phyloP scores from a whole-genome alignment of 306 rosid genomes.

The Rubus parviflorus region DNA sequence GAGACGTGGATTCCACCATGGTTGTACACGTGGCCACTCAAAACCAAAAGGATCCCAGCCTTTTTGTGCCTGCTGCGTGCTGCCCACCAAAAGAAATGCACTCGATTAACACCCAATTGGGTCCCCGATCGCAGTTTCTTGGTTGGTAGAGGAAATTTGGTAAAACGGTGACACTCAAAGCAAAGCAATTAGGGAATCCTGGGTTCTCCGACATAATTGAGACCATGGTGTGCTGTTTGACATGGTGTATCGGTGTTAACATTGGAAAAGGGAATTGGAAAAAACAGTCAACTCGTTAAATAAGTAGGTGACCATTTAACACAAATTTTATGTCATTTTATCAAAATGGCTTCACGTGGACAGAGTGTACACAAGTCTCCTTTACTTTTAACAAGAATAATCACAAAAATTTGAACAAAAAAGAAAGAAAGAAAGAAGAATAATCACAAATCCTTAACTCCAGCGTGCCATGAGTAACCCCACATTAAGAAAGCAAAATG shows the following conservation, averaged over 20 bases:
- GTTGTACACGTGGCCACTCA: background rate
- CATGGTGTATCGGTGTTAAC: no score
- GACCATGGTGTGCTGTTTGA: no score
- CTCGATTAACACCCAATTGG: background rate
- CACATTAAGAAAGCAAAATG: slow-evolving; percentile 9
- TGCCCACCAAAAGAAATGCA: background rate
- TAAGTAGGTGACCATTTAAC: no score
- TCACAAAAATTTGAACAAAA: no score
- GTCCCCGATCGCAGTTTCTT: background rate
- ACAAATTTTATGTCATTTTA: background rate
- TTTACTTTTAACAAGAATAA: slow-evolving; percentile 1
- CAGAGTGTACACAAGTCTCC: slow-evolving; percentile 8
- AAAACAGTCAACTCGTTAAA: no score
- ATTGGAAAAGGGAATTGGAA: no score
- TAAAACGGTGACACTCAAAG: no score
- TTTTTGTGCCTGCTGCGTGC: background rate
- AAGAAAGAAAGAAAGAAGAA: no score
- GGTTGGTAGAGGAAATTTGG: background rate
- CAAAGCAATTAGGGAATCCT: no score
- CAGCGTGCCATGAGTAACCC: slow-evolving; percentile 17
- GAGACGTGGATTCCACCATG: background rate
- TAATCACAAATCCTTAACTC: background rate
- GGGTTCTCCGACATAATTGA: no score
- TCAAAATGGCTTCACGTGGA: slow-evolving; percentile 1
- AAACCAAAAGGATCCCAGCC: background rate